Base-by-base conservation (phyloP, 257 asterid genomes). In the Scutellaria baicalensis region DNA sequence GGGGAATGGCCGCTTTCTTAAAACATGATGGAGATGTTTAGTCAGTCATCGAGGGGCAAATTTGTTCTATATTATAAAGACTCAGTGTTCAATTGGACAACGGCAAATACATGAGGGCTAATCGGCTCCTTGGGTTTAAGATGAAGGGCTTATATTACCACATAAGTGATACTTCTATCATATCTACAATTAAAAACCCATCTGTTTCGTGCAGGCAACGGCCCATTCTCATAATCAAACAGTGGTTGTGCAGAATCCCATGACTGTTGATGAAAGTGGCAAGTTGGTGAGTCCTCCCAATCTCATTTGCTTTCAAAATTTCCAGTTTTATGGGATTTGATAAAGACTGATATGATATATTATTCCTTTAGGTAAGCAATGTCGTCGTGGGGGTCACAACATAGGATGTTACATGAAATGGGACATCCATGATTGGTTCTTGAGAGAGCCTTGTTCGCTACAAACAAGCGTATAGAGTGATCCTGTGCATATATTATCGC, bases 341-440 rank as follows among this genome's bases (percentile, higher is more conserved):
- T 10, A 3, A 1, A 44, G 43, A 38, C 44, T 64, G 51, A 55
- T 60, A 1, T n/a, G 13, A 33, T 58, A 54, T 72, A 44, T 39
- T 52, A 36, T 39, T 36, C 10, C 51, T n/a, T 20, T 23, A 91
- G 96, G 97, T 91, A 83, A 88, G 91, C 85, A 91, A 85, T 49
- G 95, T 91, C 6, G 96, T 87, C 23, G 97, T 87, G 23, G 97
- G 97, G 65, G 88, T 91, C 52, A 88, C 95, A 0, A 82, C 89
- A 57, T 81, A 74, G 71, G 56, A 54, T 61, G 61, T 27, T 47
- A 36, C 6, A 21, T 14, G 60, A 39, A 48, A 59, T 16, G 77
- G 59, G 50, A 54, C 14, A 54, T 62, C 48, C 52, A 48, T 59
- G 9, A 6, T n/a, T 31, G 31, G 44, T 55, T 58, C 21, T 51